Percentiles rank a stretch among this genome's conserved stretches.
phyloP scores from a whole-genome alignment of 805 yeast species.

The Lipomyces kockii region DNA sequence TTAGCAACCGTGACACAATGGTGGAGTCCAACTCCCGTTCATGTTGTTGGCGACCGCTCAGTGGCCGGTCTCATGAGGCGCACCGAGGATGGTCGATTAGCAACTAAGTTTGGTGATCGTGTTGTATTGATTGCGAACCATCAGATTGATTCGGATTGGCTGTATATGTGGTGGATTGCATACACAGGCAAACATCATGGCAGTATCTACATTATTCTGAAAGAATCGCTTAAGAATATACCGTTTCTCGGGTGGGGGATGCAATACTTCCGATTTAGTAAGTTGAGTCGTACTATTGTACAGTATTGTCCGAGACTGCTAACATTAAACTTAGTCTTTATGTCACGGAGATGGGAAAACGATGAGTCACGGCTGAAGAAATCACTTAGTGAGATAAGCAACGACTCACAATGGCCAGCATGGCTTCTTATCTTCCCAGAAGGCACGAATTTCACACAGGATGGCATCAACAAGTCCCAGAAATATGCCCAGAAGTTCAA shows the following conservation, averaged over 20 bases:
- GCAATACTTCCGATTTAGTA: conserved; percentile 68
- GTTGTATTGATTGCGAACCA: conserved; percentile 83
- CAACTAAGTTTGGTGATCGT: conserved; percentile 51
- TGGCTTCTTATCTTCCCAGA: conserved; percentile 87
- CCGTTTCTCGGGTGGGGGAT: conserved; percentile 89
- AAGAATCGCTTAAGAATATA: conserved; percentile 67
- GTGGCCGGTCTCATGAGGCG: conserved; percentile 39
- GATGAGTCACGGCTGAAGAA: conserved; percentile 67
- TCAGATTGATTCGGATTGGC: conserved; percentile 94
- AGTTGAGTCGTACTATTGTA: not conserved
- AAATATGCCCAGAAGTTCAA: conserved; percentile 59
- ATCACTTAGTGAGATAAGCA: conserved; percentile 59
- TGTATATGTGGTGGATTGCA: conserved; percentile 82
- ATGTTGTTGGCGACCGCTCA: conserved; percentile 41
- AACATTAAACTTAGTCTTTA: conserved; percentile 33
- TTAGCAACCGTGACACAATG: conserved; percentile 41
- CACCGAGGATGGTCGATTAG: conserved; percentile 36
- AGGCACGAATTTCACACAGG: conserved; percentile 81
- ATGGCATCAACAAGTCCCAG: conserved; percentile 63
- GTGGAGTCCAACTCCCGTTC: conserved; percentile 42
- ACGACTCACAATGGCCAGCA: conserved; percentile 55
- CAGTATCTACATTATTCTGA: conserved; percentile 71
- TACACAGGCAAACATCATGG: conserved; percentile 71
- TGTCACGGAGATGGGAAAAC: conserved; percentile 82
- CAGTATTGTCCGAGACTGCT: not conserved